A percentile compares a stretch with the other conserved stretches of the same genome.
Conservation (phyloP, 768 basidiomycete genomes). For the Auricularia sp. region DNA sequence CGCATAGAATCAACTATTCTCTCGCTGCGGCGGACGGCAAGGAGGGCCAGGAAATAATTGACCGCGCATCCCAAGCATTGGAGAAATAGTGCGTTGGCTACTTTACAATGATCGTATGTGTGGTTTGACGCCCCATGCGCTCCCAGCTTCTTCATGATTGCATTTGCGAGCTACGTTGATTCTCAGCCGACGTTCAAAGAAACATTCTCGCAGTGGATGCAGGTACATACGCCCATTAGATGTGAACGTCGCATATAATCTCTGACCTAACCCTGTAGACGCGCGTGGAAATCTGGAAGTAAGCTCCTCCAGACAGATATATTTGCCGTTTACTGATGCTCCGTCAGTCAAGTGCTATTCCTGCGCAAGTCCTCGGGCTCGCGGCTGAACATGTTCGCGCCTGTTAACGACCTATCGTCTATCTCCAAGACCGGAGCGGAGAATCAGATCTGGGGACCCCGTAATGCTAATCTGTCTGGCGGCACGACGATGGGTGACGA, state of each 20-base stretch:
- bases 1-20: slow-evolving; percentile 77
- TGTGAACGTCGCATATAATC: background rate
- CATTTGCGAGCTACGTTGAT: slow-evolving; percentile 82
- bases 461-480: slow-evolving; percentile 53
- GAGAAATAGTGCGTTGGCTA: slow-evolving; percentile 72
- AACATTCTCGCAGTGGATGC: slow-evolving; percentile 81
- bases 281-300: slow-evolving; percentile 92
- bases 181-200: slow-evolving; percentile 46
- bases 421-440: slow-evolving; percentile 54
- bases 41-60: slow-evolving; percentile 40
- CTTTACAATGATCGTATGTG: background rate
- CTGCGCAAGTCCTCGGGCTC: slow-evolving; percentile 75
- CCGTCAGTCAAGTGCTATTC: slow-evolving; percentile 69
- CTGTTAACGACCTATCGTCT: slow-evolving; percentile 77
- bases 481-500: slow-evolving; percentile 90
- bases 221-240: slow-evolving; percentile 32
- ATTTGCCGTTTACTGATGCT: background rate
- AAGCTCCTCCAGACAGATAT: slow-evolving; percentile 20
- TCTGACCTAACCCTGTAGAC: slow-evolving; percentile 28
- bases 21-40: slow-evolving; percentile 61
- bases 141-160: slow-evolving; percentile 82
- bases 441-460: slow-evolving; percentile 33
- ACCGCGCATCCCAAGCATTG: slow-evolving; percentile 61
- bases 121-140: background rate
- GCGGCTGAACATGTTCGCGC: slow-evolving; percentile 80